Conservation (phyloP, 257 asterid genomes). For the Marsdenia floribunda region DNA sequence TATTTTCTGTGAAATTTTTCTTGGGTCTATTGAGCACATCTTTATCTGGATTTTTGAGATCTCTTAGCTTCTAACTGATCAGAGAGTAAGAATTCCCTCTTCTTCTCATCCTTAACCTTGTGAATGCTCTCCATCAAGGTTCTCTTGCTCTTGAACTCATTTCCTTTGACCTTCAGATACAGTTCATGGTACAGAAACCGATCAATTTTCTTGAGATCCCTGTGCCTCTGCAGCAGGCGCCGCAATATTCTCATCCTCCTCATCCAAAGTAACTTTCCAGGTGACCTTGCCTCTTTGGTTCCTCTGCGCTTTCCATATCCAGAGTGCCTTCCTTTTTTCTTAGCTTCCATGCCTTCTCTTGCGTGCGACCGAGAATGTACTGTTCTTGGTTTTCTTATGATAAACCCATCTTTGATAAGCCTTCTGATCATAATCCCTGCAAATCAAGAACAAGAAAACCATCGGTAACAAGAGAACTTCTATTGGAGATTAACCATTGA, state of each 20-base stretch:
- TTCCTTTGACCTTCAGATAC: conserved; percentile 92
- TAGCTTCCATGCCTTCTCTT: conserved; percentile 73
- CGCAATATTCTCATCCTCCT: conserved; percentile 72
- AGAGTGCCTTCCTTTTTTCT: conserved; percentile 88
- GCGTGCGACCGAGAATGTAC: conserved; percentile 77
- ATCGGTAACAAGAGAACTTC: neutral
- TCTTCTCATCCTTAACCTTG: conserved; percentile 84
- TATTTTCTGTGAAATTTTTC: neutral
- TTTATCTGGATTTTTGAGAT: conserved; percentile 19
- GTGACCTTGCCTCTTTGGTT: conserved; percentile 80
- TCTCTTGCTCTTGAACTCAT: conserved; percentile 84
- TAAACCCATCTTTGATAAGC: conserved; percentile 76
- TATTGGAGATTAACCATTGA: neutral
- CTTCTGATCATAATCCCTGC: conserved; percentile 69
- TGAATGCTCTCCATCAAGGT: conserved; percentile 85
- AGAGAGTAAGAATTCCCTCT: conserved; percentile 64
- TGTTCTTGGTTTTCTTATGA: conserved; percentile 75
- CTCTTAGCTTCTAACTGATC: conserved; percentile 84
- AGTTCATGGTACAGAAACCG: conserved; percentile 76
- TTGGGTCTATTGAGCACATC: neutral
- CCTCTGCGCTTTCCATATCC: conserved; percentile 97
- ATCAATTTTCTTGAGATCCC: conserved; percentile 80
- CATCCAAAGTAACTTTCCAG: conserved; percentile 83
- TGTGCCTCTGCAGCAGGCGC: conserved; percentile 70
- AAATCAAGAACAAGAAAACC: conserved; percentile 5